Conservation (phyloP, 306 rosid species). For the Lathyrus oleraceus region DNA sequence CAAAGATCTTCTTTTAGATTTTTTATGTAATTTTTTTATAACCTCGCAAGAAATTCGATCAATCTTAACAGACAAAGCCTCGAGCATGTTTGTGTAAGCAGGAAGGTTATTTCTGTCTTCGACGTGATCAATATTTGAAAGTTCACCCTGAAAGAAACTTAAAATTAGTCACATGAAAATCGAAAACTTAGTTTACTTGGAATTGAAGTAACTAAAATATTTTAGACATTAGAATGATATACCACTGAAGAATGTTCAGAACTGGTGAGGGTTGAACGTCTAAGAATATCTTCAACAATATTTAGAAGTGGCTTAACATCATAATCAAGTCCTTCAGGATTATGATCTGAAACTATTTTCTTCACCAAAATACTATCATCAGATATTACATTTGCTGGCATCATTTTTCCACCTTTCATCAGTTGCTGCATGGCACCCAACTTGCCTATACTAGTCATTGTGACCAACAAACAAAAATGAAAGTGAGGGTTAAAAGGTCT, state of each 20-base stretch:
- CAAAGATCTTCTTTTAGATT: too few species aligned
- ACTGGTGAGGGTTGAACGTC: conserved; percentile 33
- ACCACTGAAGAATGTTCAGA: conserved; percentile 39
- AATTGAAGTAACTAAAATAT: background rate
- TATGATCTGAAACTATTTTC: conserved; percentile 51
- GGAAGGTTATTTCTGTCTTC: conserved; percentile 45
- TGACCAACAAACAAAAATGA: background rate
- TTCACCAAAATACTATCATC: conserved; percentile 51
- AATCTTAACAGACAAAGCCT: conserved; percentile 49
- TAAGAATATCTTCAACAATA: conserved; percentile 59
- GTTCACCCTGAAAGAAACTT: conserved; percentile 39
- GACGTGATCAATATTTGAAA: conserved; percentile 29
- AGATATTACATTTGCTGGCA: conserved; percentile 38
- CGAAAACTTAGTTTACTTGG: background rate
- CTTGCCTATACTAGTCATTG: conserved; percentile 40
- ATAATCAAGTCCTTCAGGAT: conserved; percentile 47
- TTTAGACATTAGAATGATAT: conserved; percentile 12
- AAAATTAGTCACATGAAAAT: conserved; percentile 9
- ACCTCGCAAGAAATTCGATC: conserved; percentile 65
- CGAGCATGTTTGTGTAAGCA: conserved; percentile 42
- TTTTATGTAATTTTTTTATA: background rate
- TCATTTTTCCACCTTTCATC: conserved; percentile 37
- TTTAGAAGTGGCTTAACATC: conserved; percentile 54
- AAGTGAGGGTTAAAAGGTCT: background rate
- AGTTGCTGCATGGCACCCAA: conserved; percentile 45